Evolutionary conservation across 2,329 filamentous ascomycete species (phyloP), one percentile per base, ranked within the genome.

Genomic region (Botrytis sinoallii): DNA sequence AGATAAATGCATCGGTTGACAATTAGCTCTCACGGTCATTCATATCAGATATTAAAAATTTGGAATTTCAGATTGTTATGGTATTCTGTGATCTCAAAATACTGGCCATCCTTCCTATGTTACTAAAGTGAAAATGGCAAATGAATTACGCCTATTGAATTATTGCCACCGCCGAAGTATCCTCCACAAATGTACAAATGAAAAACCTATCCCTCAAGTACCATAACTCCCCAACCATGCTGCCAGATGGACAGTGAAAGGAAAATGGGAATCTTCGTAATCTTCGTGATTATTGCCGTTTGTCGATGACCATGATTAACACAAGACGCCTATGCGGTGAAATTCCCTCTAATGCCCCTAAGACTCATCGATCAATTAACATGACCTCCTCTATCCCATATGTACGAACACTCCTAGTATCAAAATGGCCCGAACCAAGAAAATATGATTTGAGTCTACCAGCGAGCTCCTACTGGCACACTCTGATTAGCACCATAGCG

Each of bases 401-500:
- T 79, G 76, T 76, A 77, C 46, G 52, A 70, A 67, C 71, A 87
- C 40, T 38, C 29, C 66, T 25, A 44, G 40, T 52, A 71, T 48
- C 32, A 64, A 44, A 55, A 52, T 38, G n/a, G 46, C 35, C 63
- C 38, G 40, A n/a, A 20, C 61, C 42, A 38, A 61, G 48, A 48
- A 29, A 46, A 68, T 40, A 9, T 32, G 61, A 40, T 64, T 38
- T 35, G 25, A 60, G 18, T 71, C 38, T 71, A 66, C 69, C 72
- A 90, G 86, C 86, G 90, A 22, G 87, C 87, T n/a, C 89, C 89
- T 74, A 91, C 89, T 69, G 86, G 84, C 40, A 91, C 89, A 14
- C 89, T 85, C 40, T 78, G 72, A 71, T 77, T 79, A 68, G 88
- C 84, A 48, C 88, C 86, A 75, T 89, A 91, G 6, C 86, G 85